Percentiles rank a stretch among this genome's conserved stretches.
phyloP scores from a whole-genome alignment of 441 rosid species.

The Raphanus hybrid region DNA sequence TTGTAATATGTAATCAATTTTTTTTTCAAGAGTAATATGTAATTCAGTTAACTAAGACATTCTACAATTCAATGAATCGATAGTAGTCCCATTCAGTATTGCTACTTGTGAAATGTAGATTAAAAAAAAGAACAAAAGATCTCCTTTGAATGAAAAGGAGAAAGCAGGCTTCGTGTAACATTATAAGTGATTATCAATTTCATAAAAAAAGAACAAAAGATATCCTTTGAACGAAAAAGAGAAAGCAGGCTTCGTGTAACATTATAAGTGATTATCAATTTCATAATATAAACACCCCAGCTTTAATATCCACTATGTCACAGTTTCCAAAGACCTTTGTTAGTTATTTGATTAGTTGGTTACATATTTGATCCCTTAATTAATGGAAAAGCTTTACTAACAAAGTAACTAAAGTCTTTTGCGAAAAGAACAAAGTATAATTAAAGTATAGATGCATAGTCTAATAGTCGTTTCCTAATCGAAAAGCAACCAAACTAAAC shows the following conservation, averaged over 20 bases:
- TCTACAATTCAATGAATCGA: neutral
- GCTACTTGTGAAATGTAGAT: neutral
- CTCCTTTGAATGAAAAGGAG: neutral
- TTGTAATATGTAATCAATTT: neutral
- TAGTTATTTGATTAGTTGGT: neutral
- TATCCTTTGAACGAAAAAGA: neutral
- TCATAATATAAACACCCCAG: neutral
- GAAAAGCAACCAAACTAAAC: no score
- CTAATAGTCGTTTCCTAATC: no score
- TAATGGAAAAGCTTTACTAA: neutral
- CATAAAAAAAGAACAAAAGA: neutral
- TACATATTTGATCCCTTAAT: neutral
- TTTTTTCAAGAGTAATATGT: no score
- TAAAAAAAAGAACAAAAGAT: neutral
- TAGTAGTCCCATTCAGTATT: no score
- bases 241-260: neutral
- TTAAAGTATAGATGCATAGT: no score
- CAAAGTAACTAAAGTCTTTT: no score
- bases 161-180: neutral
- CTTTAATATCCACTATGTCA: neutral
- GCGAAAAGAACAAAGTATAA: no score
- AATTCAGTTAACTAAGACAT: neutral
- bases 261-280: conserved; percentile 14
- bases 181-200: conserved; percentile 13
- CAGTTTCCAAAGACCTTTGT: no score